phyloP scores from a whole-genome alignment of 2,329 filamentous ascomycete species.

The Scedosporium apiospermum region DNA sequence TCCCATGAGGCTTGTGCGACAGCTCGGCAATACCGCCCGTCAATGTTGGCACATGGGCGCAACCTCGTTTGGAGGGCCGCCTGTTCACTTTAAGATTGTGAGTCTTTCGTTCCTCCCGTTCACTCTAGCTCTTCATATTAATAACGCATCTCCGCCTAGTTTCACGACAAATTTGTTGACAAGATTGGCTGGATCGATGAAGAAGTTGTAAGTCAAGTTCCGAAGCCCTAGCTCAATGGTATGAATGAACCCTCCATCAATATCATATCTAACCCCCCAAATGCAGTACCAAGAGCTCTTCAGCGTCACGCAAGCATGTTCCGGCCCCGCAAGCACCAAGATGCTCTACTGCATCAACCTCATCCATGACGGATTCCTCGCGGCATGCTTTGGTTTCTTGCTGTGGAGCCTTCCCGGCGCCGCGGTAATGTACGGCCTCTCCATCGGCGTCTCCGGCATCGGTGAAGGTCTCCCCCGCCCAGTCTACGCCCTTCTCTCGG shows the following conservation, averaged over 20 bases:
- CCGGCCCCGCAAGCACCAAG: constrained; percentile 61
- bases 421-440: constrained; percentile 58
- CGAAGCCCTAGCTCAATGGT: no score
- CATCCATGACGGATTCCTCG: constrained; percentile 49
- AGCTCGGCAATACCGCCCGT: constrained; percentile 1
- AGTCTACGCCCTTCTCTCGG: constrained; percentile 61
- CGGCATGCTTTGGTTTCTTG: constrained; percentile 49
- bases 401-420: constrained; percentile 64
- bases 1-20: background rate
- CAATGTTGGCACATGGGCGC: constrained; percentile 52
- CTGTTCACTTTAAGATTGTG: constrained; percentile 60
- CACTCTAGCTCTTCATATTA: no score
- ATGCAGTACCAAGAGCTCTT: constrained; percentile 62
- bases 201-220: constrained; percentile 38
- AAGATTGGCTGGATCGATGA: constrained; percentile 58
- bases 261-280: background rate
- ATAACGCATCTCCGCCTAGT: constrained; percentile 19
- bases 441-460: constrained; percentile 54
- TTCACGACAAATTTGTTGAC: constrained; percentile 52
- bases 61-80: constrained; percentile 57
- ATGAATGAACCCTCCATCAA: background rate
- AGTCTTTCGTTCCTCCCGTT: constrained; percentile 12
- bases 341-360: constrained; percentile 61
- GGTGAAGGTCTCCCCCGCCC: constrained; percentile 46
- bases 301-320: constrained; percentile 56